These are phyloP conservation scores for Globisporangium recalcitrans DNA, from an alignment of 352 stramenopile species.

Conservation along the genomic window DNA sequence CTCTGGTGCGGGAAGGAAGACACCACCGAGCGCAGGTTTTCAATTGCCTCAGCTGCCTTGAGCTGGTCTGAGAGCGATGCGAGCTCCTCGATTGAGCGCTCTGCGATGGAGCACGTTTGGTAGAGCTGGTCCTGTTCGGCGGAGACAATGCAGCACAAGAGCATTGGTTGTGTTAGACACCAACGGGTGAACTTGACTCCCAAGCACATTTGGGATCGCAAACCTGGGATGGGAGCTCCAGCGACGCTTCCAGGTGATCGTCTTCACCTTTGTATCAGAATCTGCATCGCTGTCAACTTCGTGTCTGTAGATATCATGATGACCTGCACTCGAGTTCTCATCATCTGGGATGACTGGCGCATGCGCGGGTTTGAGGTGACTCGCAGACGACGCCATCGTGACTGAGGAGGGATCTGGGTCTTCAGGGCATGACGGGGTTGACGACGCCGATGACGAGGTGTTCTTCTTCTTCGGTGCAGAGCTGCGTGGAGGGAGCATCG, in stretches of 20 bases:
- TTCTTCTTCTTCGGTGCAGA: conserved; percentile 7
- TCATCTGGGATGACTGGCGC: conserved; percentile 23
- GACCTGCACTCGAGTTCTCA: neutral
- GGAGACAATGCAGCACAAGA: neutral
- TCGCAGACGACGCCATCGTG: neutral
- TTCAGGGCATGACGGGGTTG: neutral
- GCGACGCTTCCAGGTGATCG: conserved; percentile 39
- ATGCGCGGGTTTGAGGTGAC: conserved; percentile 42
- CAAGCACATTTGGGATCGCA: neutral
- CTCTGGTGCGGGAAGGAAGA: conserved; percentile 24
- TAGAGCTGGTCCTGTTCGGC: conserved; percentile 24
- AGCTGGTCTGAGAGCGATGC: neutral
- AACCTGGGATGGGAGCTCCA: conserved; percentile 47
- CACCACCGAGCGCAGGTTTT: conserved; percentile 16
- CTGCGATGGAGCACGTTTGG: conserved; percentile 19
- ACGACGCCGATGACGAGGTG: neutral
- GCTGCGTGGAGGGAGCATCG: conserved; percentile 18
- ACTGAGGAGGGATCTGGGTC: conserved; percentile 3
- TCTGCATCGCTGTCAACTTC: neutral
- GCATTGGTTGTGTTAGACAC: neutral
- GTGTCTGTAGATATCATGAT: neutral
- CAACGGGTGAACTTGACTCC: neutral
- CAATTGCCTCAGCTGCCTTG: conserved; percentile 10
- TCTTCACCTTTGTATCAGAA: conserved; percentile 7
- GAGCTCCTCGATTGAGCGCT: conserved; percentile 28